Evolutionary conservation across 2,329 filamentous ascomycete species (phyloP).

Genomic region (Raffaelea arxii): DNA sequence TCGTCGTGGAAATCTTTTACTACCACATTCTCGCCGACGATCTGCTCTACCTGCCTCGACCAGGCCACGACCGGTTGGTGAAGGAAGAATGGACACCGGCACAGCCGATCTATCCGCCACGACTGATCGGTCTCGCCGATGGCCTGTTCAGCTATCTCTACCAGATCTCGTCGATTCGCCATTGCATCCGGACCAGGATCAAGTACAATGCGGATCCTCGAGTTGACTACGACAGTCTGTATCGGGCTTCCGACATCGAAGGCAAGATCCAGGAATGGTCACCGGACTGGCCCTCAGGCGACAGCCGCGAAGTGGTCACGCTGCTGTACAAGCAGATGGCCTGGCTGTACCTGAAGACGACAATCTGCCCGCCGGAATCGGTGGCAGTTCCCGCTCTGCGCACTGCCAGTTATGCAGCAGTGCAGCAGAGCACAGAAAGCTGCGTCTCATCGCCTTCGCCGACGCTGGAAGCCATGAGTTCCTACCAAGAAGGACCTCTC

Average conservation of each 20-base stretch:
- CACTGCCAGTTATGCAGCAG: constrained; percentile 8
- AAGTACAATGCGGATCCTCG: constrained; percentile 51
- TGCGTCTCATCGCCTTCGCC: constrained; percentile 23
- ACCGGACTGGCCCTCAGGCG: constrained; percentile 49
- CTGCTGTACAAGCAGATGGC: constrained; percentile 56
- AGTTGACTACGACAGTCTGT: constrained; percentile 64
- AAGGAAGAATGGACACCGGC: constrained; percentile 33
- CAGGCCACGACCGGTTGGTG: constrained; percentile 25
- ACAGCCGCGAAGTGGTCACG: constrained; percentile 45
- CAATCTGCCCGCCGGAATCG: constrained; percentile 44
- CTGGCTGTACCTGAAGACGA: constrained; percentile 54
- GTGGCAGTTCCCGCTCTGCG: constrained; percentile 7
- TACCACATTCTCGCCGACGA: constrained; percentile 67
- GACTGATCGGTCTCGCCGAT: constrained; percentile 73
- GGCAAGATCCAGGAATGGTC: constrained; percentile 65
- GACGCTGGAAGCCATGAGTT: constrained; percentile 7
- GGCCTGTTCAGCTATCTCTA: constrained; percentile 71
- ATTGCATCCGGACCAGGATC: constrained; percentile 62
- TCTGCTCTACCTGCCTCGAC: constrained; percentile 40
- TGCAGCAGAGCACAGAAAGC: constrained; percentile 20
- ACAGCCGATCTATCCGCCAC: constrained; percentile 33
- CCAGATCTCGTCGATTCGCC: constrained; percentile 67
- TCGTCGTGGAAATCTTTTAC: constrained; percentile 71
- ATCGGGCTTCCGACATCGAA: constrained; percentile 67
- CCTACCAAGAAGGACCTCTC: not conserved